A percentile compares a stretch with the other conserved stretches of the same genome.
These are phyloP conservation scores for Dactylis glomerata DNA, from an alignment of 176 grass and related monocot genomes.

Conservation along the genomic window DNA sequence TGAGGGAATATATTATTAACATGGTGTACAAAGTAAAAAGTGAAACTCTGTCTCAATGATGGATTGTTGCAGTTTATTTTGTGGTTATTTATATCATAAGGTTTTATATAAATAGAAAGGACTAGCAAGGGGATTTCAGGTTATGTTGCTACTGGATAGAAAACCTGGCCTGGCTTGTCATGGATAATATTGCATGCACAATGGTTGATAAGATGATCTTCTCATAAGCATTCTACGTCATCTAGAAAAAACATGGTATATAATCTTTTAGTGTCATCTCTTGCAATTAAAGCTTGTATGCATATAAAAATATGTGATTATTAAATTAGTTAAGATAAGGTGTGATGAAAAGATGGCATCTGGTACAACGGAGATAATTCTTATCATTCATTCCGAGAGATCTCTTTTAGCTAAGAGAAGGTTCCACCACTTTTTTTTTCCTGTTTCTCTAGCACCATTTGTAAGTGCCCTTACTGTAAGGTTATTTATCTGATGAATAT, in stretches of 20 bases:
- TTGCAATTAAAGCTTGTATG: not conserved
- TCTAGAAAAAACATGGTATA: not conserved
- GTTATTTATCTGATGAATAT: not conserved
- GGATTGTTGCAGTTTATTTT: constrained; percentile 5
- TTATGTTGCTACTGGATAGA: not conserved
- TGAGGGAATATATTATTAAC: not conserved
- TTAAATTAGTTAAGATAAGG: not conserved
- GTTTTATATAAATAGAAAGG: not conserved
- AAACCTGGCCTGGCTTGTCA: not conserved
- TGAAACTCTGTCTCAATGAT: not conserved
- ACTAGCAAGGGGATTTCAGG: not conserved
- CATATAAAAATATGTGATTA: not conserved
- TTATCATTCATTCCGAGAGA: not conserved
- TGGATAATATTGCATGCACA: not conserved
- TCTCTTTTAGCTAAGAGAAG: not conserved
- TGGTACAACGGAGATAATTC: not conserved
- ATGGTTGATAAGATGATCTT: not conserved
- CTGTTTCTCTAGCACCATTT: not conserved
- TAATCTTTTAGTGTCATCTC: not conserved
- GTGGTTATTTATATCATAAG: not conserved
- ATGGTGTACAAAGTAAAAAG: constrained; percentile 4
- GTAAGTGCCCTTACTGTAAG: not conserved
- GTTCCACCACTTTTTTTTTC: not conserved
- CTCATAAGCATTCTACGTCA: not conserved
- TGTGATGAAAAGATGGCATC: not conserved